These are phyloP conservation scores for Cladobotryum mycophilum DNA, from an alignment of 2,329 filamentous ascomycete genomes.

Conservation along the genomic window DNA sequence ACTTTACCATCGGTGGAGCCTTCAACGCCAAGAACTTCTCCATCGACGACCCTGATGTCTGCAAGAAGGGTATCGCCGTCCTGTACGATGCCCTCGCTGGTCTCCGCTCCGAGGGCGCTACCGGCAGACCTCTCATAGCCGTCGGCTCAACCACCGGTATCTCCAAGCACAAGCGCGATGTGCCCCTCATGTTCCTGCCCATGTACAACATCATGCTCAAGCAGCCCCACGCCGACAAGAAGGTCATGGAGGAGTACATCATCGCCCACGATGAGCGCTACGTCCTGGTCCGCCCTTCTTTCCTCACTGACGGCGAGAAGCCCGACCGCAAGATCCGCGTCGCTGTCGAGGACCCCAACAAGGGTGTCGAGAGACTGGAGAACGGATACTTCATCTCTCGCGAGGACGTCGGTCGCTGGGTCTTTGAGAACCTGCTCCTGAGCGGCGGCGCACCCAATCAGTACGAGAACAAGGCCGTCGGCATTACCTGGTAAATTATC, in stretches of 20 bases:
- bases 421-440: conserved; percentile 31
- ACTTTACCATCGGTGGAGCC: conserved; percentile 33
- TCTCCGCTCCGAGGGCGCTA: conserved; percentile 18
- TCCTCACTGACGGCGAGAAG: conserved; percentile 24
- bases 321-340: conserved; percentile 21
- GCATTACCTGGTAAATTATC: conserved; percentile 22
- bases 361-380: conserved; percentile 28
- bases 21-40: conserved; percentile 19
- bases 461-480: conserved; percentile 25
- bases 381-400: conserved; percentile 36
- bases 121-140: conserved; percentile 29
- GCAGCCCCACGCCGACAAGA: conserved; percentile 43
- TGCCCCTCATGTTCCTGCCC: conserved; percentile 35
- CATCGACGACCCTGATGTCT: conserved; percentile 35
- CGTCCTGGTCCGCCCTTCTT: conserved; percentile 32
- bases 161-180: conserved; percentile 18
- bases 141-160: conserved; percentile 39
- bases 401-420: conserved; percentile 36
- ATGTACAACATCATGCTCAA: conserved; percentile 37
- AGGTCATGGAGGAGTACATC: conserved; percentile 36
- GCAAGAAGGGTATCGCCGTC: conserved; percentile 29
- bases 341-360: conserved; percentile 27
- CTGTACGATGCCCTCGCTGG: conserved; percentile 28
- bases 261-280: conserved; percentile 25
- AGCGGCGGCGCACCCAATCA: conserved; percentile 5